These are phyloP conservation scores for Eragrostis nindensis DNA, from an alignment of 176 grass and related monocot species.

Conservation along the genomic window DNA sequence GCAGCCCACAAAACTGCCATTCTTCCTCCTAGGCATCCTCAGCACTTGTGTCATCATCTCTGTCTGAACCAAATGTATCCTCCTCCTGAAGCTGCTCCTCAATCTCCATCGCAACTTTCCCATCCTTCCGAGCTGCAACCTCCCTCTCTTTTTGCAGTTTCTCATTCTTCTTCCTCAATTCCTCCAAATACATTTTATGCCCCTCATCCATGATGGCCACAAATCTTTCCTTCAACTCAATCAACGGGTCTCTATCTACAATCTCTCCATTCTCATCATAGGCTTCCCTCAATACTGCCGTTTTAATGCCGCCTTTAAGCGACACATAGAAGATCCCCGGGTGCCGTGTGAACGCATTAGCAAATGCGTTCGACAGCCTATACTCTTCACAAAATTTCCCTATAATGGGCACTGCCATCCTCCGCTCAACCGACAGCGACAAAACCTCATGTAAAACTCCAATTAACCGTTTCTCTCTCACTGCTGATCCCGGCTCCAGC, in stretches of 20 bases:
- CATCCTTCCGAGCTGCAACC: slow-evolving; percentile 13
- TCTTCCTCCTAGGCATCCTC: slow-evolving; percentile 6
- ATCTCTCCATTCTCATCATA: slow-evolving; percentile 65
- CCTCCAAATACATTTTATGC: slow-evolving; percentile 64
- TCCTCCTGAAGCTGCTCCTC: slow-evolving; percentile 19
- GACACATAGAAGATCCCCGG: slow-evolving; percentile 88
- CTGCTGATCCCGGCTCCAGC: slow-evolving; percentile 49
- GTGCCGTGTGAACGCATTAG: slow-evolving; percentile 77
- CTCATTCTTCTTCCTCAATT: slow-evolving; percentile 59
- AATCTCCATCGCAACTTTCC: background rate
- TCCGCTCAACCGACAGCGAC: slow-evolving; percentile 64
- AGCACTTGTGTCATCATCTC: slow-evolving; percentile 16
- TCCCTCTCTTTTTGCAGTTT: slow-evolving; percentile 50
- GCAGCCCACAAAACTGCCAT: background rate
- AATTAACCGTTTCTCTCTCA: slow-evolving; percentile 81
- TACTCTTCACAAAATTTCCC: slow-evolving; percentile 86
- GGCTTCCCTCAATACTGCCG: slow-evolving; percentile 80
- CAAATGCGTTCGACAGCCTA: slow-evolving; percentile 70
- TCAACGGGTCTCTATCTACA: slow-evolving; percentile 77
- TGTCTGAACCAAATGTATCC: slow-evolving; percentile 14
- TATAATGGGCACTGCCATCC: slow-evolving; percentile 65
- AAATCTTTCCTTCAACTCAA: slow-evolving; percentile 81
- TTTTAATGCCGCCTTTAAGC: slow-evolving; percentile 87
- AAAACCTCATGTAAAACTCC: slow-evolving; percentile 82
- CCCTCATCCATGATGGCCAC: slow-evolving; percentile 76